Conservation (phyloP, 108 stramenopile species). For the Cyclotella baltica region DNA sequence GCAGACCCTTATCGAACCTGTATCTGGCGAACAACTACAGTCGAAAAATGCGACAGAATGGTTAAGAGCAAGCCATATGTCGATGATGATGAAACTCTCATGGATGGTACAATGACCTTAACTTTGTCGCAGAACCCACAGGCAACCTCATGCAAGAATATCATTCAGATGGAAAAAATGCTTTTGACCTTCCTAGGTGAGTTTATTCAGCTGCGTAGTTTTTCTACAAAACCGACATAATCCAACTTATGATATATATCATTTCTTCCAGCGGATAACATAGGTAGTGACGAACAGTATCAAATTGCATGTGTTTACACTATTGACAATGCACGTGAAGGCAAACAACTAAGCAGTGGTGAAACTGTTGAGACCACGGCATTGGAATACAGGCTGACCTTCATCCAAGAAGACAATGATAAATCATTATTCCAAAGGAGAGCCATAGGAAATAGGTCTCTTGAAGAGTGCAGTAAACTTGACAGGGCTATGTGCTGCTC, state of each 20-base stretch:
- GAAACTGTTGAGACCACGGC: not conserved
- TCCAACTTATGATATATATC: too few relatives aligned
- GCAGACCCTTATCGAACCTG: slow-evolving; percentile 15
- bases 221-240: too few relatives aligned
- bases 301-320: slow-evolving; percentile 10
- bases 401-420: not conserved
- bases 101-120: slow-evolving; percentile 1
- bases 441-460: too few relatives aligned
- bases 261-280: slow-evolving; percentile 12
- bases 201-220: too few relatives aligned
- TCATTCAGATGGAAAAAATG: slow-evolving; percentile 12
- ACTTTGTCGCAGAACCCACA: not conserved
- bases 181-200: slow-evolving; percentile 10
- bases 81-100: not conserved
- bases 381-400: slow-evolving; percentile 1
- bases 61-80: slow-evolving; percentile 1
- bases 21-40: slow-evolving; percentile 1
- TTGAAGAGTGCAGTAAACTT: not conserved
- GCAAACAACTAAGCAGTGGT: not conserved
- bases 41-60: slow-evolving; percentile 5
- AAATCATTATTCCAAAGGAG: too few relatives aligned
- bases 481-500: slow-evolving; percentile 14
- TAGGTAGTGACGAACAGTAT: slow-evolving; percentile 6
- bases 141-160: not conserved
- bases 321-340: not conserved